Evolutionary conservation across 768 basidiomycete species (phyloP).

Genomic region (Rhodotorula graminis): DNA sequence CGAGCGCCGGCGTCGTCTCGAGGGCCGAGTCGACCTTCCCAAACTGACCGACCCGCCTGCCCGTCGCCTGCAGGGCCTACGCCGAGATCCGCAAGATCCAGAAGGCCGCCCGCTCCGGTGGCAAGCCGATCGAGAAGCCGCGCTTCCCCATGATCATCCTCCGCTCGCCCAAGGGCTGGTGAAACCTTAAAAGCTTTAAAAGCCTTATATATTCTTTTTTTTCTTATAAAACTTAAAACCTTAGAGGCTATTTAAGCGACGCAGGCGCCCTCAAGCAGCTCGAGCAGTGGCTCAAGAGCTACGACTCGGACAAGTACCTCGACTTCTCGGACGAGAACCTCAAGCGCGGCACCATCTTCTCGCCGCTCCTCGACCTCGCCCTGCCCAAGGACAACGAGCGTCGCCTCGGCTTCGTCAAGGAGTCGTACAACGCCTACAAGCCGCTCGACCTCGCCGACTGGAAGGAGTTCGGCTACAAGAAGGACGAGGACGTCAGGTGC

Average conservation of each 20-base stretch:
- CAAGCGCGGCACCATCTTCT: conserved; percentile 19
- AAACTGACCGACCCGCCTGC: neutral
- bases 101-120: conserved; percentile 62
- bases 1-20: neutral
- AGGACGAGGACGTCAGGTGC: conserved; percentile 53
- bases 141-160: conserved; percentile 83
- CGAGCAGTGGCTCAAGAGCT: conserved; percentile 68
- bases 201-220: no score
- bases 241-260: no score
- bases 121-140: conserved; percentile 76
- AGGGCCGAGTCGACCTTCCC: neutral
- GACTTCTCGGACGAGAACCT: conserved; percentile 39
- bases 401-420: conserved; percentile 38
- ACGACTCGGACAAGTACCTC: conserved; percentile 66
- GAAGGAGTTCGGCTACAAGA: conserved; percentile 55
- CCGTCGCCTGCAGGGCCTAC: conserved; percentile 36
- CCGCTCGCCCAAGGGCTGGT: conserved; percentile 70
- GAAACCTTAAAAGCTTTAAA: no score
- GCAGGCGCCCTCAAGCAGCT: conserved; percentile 61
- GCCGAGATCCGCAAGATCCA: conserved; percentile 61
- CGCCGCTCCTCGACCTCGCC: conserved; percentile 14
- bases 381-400: conserved; percentile 36
- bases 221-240: no score
- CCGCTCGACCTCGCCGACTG: conserved; percentile 66
- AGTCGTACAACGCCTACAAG: conserved; percentile 57